Evolutionary conservation across 2,329 filamentous ascomycete species (phyloP).

Genomic region (Neonectria faginata): DNA sequence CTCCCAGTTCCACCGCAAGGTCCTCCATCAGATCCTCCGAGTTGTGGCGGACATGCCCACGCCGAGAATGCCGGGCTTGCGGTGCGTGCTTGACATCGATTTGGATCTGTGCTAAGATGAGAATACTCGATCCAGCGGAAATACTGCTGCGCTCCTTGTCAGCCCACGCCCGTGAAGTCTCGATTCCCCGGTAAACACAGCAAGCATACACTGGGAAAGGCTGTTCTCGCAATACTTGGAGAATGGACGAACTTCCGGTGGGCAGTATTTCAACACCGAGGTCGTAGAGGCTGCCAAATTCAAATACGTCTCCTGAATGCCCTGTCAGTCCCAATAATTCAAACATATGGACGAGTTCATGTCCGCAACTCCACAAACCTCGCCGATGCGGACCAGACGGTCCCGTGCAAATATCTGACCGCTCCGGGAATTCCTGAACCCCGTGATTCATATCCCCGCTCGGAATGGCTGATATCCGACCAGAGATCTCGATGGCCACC

Average conservation of each 20-base stretch:
- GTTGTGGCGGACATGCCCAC: constrained; percentile 52
- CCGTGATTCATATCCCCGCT: constrained; percentile 2
- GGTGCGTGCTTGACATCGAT: constrained; percentile 44
- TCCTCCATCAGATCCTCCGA: constrained; percentile 70
- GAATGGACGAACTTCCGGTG: constrained; percentile 53
- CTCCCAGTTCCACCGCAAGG: constrained; percentile 67
- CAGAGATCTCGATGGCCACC: constrained; percentile 62
- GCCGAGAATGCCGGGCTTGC: constrained; percentile 26
- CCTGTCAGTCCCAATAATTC: constrained; percentile 18
- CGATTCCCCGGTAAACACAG: background rate
- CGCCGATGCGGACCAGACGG: constrained; percentile 32
- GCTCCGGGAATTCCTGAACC: constrained; percentile 16
- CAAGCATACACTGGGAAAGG: constrained; percentile 55
- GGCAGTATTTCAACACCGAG: constrained; percentile 61
- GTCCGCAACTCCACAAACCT: constrained; percentile 34
- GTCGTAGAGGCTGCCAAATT: constrained; percentile 63
- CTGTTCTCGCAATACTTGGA: constrained; percentile 61
- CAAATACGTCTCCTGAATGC: constrained; percentile 48
- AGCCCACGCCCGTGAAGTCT: background rate
- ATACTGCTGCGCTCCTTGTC: constrained; percentile 53
- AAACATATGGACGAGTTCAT: constrained; percentile 8
- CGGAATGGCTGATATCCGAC: constrained; percentile 43
- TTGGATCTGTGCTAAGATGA: constrained; percentile 62
- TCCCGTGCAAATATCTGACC: constrained; percentile 18
- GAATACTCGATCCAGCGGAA: constrained; percentile 56